Evolutionary conservation across 1,139 yeast species (phyloP), one percentile per base, ranked within the genome.

Genomic region (Suhomyces anneliseae): DNA sequence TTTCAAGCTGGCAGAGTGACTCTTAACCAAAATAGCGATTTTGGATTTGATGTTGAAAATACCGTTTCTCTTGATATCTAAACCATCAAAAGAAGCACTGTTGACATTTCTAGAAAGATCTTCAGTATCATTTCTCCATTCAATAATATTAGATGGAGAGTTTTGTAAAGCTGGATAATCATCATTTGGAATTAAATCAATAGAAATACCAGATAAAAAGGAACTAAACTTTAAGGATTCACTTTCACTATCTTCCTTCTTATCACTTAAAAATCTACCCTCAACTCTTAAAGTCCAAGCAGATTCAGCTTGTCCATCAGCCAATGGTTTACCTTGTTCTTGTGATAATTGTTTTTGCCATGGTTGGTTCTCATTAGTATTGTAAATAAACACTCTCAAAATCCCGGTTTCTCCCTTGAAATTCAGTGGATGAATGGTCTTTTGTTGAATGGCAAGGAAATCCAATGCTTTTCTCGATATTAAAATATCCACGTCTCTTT

Each of bases 231-330:
- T 82, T 48, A 53, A 46, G 11, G 50, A 48, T 34, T 76, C 57
- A 12, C 47, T 43, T 11, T 66, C 69, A 1, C 65, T 66, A n/a
- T 53, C 54, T 19, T 59, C 62, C 27, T 51, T 55, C 24, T 53
- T 50, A 44, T 69, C 71, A 43, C 66, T 56, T 36, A 92, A 71
- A 34, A 89, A 70, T 46, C 90, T 75, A 9, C 99, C 99, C 66
- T 93, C 98, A 24, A 93, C 81, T 47, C 96, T 77, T 56, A 93
- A 74, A 1, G 95, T 87, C 97, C 97, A 93, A 6, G 81, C 62
- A 7, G 95, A 81, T 42, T 75, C 81, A 12, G 61, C 59, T 2
- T 59, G 49, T 7, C 62, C 56, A 15, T 64, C 64, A 2, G 58
- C 44, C 10, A 58, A 51, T 2, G 61, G 55, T 33, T 57, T 53